Percentiles rank a stretch among this genome's conserved stretches.
Evolutionary conservation across 768 basidiomycete genomes (phyloP).

Genomic region (Panus rudis): DNA sequence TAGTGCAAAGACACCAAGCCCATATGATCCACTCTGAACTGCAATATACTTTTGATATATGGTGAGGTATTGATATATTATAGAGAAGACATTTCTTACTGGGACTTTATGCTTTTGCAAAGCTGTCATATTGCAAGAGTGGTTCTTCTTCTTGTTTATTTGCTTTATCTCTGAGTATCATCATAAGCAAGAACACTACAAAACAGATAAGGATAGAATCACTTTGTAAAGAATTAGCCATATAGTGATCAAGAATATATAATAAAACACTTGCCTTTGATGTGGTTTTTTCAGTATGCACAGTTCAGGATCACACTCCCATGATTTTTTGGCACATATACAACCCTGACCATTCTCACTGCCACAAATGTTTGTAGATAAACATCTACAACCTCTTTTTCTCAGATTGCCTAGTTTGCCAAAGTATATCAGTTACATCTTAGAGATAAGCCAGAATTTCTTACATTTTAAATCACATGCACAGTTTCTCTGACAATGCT

Average conservation of each 20-base stretch:
- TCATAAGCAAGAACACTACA: background rate
- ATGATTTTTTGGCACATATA: slow-evolving; percentile 24
- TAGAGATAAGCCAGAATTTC: slow-evolving; percentile 6
- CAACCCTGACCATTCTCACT: slow-evolving; percentile 24
- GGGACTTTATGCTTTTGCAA: slow-evolving; percentile 18
- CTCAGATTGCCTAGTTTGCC: slow-evolving; percentile 31
- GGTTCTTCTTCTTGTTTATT: background rate
- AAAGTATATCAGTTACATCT: slow-evolving; percentile 6
- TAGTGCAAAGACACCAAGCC: slow-evolving; percentile 42
- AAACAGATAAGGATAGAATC: background rate
- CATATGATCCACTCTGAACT: slow-evolving; percentile 29
- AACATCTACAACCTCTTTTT: slow-evolving; percentile 37
- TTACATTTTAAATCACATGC: slow-evolving; percentile 37
- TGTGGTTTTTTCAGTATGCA: slow-evolving; percentile 37
- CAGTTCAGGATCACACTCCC: slow-evolving; percentile 50
- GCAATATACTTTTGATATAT: slow-evolving; percentile 24
- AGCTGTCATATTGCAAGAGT: slow-evolving; percentile 22
- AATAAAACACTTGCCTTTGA: slow-evolving; percentile 23
- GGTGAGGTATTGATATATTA: background rate
- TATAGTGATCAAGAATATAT: background rate
- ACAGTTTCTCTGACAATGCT: slow-evolving; percentile 43
- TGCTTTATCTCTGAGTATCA: background rate
- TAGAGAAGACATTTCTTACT: slow-evolving; percentile 18
- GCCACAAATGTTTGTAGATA: too few species aligned
- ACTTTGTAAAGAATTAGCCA: background rate